Percentiles rank a stretch among this genome's conserved stretches.
Conservation (phyloP, 2,329 filamentous ascomycete species). For the Ceratocystis ficicola region DNA sequence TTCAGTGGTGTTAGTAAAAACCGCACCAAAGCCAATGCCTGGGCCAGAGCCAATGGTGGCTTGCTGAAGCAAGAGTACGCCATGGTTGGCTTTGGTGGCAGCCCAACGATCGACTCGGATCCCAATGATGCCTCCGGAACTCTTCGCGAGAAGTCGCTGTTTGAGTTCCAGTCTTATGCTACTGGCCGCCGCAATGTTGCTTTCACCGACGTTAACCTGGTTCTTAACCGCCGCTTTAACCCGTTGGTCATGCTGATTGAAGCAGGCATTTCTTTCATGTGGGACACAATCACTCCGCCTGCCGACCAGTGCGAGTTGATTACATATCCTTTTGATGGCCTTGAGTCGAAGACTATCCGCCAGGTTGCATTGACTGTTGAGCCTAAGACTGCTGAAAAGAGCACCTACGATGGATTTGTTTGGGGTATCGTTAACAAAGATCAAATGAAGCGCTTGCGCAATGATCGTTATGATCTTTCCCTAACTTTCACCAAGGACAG, state of each 20-base stretch:
- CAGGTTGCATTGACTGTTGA: slow-evolving; percentile 48
- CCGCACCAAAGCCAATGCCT: slow-evolving; percentile 64
- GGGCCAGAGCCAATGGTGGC: slow-evolving; percentile 64
- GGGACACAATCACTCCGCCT: slow-evolving; percentile 61
- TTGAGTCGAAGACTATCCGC: slow-evolving; percentile 67
- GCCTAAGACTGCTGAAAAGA: slow-evolving; percentile 45
- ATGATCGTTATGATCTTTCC: slow-evolving; percentile 88
- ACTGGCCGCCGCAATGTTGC: slow-evolving; percentile 87
- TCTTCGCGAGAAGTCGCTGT: slow-evolving; percentile 75
- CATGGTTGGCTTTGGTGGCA: slow-evolving; percentile 64
- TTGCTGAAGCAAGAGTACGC: slow-evolving; percentile 71
- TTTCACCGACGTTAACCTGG: slow-evolving; percentile 75
- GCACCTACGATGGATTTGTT: slow-evolving; percentile 78
- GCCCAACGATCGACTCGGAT: slow-evolving; percentile 36
- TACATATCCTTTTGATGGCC: slow-evolving; percentile 83
- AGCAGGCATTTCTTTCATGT: slow-evolving; percentile 57
- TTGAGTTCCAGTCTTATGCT: slow-evolving; percentile 77
- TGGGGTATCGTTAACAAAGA: slow-evolving; percentile 95
- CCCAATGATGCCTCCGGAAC: slow-evolving; percentile 35
- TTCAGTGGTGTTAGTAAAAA: slow-evolving; percentile 71
- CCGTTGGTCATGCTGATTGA: slow-evolving; percentile 54
- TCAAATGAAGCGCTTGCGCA: slow-evolving; percentile 74
- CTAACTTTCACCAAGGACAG: slow-evolving; percentile 89
- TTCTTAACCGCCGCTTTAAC: slow-evolving; percentile 77
- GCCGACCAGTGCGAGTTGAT: slow-evolving; percentile 63